Evolutionary conservation across 352 stramenopile genomes (phyloP), one percentile per base, ranked within the genome.

Genomic region (Globisporangium nunn): DNA sequence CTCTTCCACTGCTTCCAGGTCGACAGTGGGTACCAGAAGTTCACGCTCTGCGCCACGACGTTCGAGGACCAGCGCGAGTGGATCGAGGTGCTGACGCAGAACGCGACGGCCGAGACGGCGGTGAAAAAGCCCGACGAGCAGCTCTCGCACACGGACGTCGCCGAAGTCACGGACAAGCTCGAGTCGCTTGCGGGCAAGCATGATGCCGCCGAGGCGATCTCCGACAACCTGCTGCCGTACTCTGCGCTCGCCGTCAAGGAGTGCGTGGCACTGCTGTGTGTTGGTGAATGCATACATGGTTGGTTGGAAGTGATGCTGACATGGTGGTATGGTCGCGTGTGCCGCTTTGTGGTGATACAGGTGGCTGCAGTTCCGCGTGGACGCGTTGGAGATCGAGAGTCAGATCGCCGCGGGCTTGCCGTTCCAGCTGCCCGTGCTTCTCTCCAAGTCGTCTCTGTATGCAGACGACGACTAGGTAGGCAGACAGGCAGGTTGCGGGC

Each of bases 41-140:
- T 95, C 54, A 72, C 85, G n/a, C 46, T 95, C 15, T 93, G 80
- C 18, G 85, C 85, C 7, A 80, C 81, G 18, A 81, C 77, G n/a
- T 95, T 88, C 49, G 85, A 95, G 54, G 85, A 95, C n/a, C 80
- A 90, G 54, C 81, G 85, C 50, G 85, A 95, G 56, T 95, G 85
- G 85, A 87, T 93, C 47, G 85, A 95, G 61, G 85, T 95, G 37
- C 57, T 95, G 46, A 85, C 77, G 2, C 85, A 95, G 57, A 95
- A 95, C 50, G 79, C 85, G 29, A 87, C 80, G 4, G 81, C 81
- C 1, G 81, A 95, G 62, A 92, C 85, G 8, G 83, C 84, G 1
- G 78, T 75, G 45, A 78, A 84, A 50, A 93, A 87, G 57, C 70
- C 84, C 7, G 84, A 90, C 45, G 80, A 91, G 46, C 75, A 84